Conservation (phyloP, 192 early-diverging fungal species). For the Mortierella hygrophila region DNA sequence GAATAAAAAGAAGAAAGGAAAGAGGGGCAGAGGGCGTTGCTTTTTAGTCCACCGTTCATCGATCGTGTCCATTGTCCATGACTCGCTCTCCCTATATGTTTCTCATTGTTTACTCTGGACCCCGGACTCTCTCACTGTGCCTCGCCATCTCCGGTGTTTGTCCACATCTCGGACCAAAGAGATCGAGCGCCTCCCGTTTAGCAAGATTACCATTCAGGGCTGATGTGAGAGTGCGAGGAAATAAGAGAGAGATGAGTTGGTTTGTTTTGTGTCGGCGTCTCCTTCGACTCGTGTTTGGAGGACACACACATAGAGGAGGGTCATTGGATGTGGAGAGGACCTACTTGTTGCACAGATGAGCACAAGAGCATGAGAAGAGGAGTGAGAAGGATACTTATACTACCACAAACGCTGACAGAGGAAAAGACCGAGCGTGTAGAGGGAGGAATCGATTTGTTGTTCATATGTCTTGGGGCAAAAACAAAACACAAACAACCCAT, state of each 20-base stretch:
- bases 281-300: neutral
- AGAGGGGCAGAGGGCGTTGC: neutral
- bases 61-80: neutral
- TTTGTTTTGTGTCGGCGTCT: neutral
- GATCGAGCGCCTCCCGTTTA: neutral
- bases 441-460: neutral
- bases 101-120: neutral
- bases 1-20: neutral
- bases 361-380: neutral
- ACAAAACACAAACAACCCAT: neutral
- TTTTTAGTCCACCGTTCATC: neutral
- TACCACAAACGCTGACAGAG: neutral
- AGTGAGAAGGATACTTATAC: neutral
- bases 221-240: neutral
- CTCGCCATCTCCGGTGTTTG: neutral
- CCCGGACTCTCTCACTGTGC: neutral
- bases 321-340: conserved; percentile 1
- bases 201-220: neutral
- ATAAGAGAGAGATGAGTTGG: neutral
- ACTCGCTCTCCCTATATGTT: neutral
- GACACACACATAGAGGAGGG: neutral
- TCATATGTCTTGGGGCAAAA: neutral
- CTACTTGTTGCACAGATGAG: neutral
- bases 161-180: neutral
- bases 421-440: neutral